These are phyloP conservation scores for Phylloporus scabripes DNA, from an alignment of 768 basidiomycete genomes.

Conservation along the genomic window DNA sequence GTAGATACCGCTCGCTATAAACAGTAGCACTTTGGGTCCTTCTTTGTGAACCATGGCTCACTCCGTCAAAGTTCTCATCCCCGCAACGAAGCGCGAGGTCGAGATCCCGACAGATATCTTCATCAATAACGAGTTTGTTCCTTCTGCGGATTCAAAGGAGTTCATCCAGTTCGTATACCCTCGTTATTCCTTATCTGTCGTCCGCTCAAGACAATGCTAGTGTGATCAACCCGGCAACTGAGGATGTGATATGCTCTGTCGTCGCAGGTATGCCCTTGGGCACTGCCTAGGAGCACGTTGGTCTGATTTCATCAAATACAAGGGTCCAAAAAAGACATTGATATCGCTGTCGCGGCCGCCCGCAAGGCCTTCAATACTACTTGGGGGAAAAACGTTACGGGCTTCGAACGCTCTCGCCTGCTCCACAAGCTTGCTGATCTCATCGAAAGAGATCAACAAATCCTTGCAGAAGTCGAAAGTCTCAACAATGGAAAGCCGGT, in stretches of 20 bases:
- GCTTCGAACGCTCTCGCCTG: conserved; percentile 72
- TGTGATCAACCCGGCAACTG: conserved; percentile 78
- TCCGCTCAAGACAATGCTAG: conserved; percentile 33
- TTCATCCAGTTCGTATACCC: conserved; percentile 49
- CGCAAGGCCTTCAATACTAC: conserved; percentile 76
- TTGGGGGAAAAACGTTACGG: conserved; percentile 88
- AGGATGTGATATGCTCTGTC: conserved; percentile 64
- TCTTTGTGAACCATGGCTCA: conserved; percentile 41
- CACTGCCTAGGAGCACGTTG: background rate
- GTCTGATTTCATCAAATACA: conserved; percentile 1
- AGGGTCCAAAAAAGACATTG: conserved; percentile 75
- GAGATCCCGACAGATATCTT: conserved; percentile 78
- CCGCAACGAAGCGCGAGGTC: conserved; percentile 44
- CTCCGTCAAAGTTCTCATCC: conserved; percentile 36
- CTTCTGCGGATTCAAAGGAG: conserved; percentile 65
- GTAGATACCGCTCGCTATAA: conserved; percentile 8
- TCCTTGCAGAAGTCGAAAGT: conserved; percentile 77
- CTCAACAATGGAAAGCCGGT: conserved; percentile 93
- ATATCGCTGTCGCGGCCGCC: conserved; percentile 78
- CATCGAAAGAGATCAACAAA: conserved; percentile 78
- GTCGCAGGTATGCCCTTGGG: conserved; percentile 44
- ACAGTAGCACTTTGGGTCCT: background rate
- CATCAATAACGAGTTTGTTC: conserved; percentile 86
- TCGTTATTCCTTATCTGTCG: conserved; percentile 5
- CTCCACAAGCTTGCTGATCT: conserved; percentile 85